Evolutionary conservation across 805 yeast species (phyloP), one percentile per base, ranked within the genome.

Genomic region (Metschnikowia borealis): DNA sequence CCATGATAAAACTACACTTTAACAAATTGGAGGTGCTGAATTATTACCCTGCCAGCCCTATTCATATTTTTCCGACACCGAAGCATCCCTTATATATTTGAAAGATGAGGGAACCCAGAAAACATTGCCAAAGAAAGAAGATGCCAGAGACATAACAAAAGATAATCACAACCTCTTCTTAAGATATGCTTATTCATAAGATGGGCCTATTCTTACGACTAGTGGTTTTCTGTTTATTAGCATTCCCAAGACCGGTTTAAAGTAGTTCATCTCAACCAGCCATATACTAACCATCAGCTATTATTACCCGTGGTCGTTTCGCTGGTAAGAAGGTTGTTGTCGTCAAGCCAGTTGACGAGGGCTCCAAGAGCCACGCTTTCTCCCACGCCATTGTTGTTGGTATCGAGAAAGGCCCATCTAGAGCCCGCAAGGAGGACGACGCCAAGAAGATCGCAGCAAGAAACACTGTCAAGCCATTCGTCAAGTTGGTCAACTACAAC

Each of bases 261-360:
- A 26, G 44, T 41, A 31, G 38, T 42, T 34, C n/a, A 21, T 21
- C 17, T 15, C 15, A 7, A 2, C n/a, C 20, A 43, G n/a, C 7
- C 41, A 13, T 37, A 46, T 52, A 58, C 61, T 58, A 58, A 58
- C 60, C 3, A 11, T 45, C 73, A 87, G 96, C 98, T 82, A 91
- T 94, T 81, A 91, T 94, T 77, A 96, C 91, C 79, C 92, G 98
- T 79, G 99, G 99, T 74, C 94, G 99, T 83, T 92, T 84, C 89
- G 99, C 99, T 77, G 99, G 99, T 84, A 92, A 91, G 88, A 94
- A 94, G 87, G 99, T 94, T 65, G 99, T 94, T 76, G 90, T 94
- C 74, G 91, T 94, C 75, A 90, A 89, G 80, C 94, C 97, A 67
- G 95, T 88, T 76, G 98, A 94, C 73, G 97, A 94, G 73, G 99